phyloP scores from a whole-genome alignment of 2,329 filamentous ascomycete genomes.

The Pestalotiopsis fici region DNA sequence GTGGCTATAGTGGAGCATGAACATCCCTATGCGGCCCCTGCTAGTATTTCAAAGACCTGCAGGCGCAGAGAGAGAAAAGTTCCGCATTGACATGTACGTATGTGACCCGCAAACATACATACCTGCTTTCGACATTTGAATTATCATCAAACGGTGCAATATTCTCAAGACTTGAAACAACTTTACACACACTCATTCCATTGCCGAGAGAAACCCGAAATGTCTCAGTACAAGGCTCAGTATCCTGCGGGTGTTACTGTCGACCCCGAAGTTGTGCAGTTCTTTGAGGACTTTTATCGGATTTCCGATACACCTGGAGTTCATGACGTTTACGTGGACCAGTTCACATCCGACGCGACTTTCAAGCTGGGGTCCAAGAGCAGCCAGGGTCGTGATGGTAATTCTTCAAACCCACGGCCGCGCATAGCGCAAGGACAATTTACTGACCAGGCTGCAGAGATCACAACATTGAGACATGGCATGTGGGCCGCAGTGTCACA shows the following conservation, averaged over 20 bases:
- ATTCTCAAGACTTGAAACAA: not conserved
- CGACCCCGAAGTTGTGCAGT: not conserved
- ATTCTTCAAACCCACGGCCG: not conserved
- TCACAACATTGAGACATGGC: not conserved
- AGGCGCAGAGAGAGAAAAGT: not conserved
- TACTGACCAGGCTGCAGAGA: not conserved
- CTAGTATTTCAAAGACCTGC: not conserved
- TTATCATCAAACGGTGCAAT: not conserved
- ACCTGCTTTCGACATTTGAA: not conserved
- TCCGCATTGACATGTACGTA: not conserved
- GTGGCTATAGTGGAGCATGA: not conserved
- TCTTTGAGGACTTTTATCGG: constrained; percentile 3
- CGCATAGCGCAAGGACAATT: no score
- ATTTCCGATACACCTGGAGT: constrained; percentile 4
- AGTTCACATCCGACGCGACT: constrained; percentile 4
- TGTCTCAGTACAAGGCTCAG: not conserved
- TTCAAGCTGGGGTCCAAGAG: constrained; percentile 4
- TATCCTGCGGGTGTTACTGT: not conserved
- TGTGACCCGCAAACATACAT: not conserved
- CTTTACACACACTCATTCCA: not conserved
- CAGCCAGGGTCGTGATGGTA: not conserved
- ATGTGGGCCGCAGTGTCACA: constrained; percentile 3
- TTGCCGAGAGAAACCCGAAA: not conserved
- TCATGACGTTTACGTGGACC: constrained; percentile 3
- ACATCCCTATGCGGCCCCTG: no score